These are phyloP conservation scores for Triangularia verruculosa DNA, from an alignment of 2,329 filamentous ascomycete genomes.

Conservation along the genomic window DNA sequence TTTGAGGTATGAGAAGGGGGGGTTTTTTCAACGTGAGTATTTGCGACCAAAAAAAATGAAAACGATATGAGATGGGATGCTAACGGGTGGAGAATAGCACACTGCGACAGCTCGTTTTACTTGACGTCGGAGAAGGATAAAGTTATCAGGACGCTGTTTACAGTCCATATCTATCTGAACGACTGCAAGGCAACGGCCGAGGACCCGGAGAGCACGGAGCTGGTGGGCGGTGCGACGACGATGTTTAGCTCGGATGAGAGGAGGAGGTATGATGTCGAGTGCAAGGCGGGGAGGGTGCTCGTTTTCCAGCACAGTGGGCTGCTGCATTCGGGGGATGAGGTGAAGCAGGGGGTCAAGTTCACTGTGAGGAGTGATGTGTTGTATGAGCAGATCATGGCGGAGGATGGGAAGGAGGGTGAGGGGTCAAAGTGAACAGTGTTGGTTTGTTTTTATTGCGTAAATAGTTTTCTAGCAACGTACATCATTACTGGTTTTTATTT, in stretches of 20 bases:
- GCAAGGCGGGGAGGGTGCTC: slow-evolving; percentile 55
- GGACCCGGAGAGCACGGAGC: slow-evolving; percentile 28
- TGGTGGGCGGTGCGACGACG: slow-evolving; percentile 54
- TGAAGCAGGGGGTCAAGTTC: slow-evolving; percentile 52
- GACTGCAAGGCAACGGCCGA: slow-evolving; percentile 44
- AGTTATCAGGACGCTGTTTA: slow-evolving; percentile 47
- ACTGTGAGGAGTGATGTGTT: slow-evolving; percentile 56
- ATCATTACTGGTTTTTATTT: background rate
- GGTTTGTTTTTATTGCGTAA: background rate
- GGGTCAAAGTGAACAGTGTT: background rate
- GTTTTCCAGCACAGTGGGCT: slow-evolving; percentile 57
- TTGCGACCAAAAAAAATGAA: background rate
- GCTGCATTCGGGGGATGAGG: slow-evolving; percentile 53
- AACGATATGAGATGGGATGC: background rate
- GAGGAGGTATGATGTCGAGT: slow-evolving; percentile 50
- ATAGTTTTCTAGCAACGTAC: background rate
- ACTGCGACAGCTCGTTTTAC: slow-evolving; percentile 63
- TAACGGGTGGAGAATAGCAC: slow-evolving; percentile 43
- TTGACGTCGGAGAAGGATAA: slow-evolving; percentile 40
- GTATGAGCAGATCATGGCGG: slow-evolving; percentile 36
- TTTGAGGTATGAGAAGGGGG: slow-evolving; percentile 66
- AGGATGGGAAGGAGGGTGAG: background rate
- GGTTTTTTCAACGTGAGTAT: slow-evolving; percentile 63
- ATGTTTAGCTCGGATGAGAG: slow-evolving; percentile 47
- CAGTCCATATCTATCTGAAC: slow-evolving; percentile 55